A percentile compares a stretch with the other conserved stretches of the same genome.
These are phyloP conservation scores for Mrakia gelida DNA, from an alignment of 768 basidiomycete species.

Conservation along the genomic window DNA sequence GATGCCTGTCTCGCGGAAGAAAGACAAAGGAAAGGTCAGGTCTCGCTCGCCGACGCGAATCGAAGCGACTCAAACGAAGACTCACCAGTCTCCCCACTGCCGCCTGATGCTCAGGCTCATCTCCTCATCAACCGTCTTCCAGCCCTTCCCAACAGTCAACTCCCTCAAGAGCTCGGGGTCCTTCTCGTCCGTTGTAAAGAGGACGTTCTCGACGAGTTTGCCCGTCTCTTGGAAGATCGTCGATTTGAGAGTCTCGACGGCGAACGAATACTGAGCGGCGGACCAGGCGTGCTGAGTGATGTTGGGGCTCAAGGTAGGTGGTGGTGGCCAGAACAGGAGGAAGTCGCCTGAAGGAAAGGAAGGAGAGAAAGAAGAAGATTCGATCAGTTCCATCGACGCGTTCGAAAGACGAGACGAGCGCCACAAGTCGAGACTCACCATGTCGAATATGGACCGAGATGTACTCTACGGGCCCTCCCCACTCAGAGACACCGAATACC, in stretches of 20 bases:
- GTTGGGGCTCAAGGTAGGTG: not conserved
- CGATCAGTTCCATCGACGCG: no score
- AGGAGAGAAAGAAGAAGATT: not conserved
- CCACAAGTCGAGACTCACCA: not conserved
- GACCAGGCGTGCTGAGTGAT: not conserved
- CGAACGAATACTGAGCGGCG: not conserved
- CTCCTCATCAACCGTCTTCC: not conserved
- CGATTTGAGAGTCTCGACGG: not conserved
- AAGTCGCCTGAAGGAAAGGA: not conserved
- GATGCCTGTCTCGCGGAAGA: no score
- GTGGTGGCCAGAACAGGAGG: not conserved
- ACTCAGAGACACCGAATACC: not conserved
- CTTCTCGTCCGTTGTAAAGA: not conserved
- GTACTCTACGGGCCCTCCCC: not conserved
- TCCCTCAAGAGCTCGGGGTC: not conserved
- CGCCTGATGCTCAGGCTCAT: not conserved
- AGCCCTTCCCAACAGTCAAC: not conserved
- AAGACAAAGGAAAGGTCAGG: not conserved
- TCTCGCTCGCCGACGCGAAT: not conserved
- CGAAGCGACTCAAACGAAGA: not conserved
- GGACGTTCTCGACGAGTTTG: not conserved
- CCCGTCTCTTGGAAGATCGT: not conserved
- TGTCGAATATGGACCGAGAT: not conserved
- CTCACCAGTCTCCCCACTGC: constrained; percentile 5
- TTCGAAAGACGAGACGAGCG: no score